Percentiles rank a stretch among this genome's conserved stretches.
phyloP scores from a whole-genome alignment of 805 yeast genomes.

The Hemisphaericaspora nanyangensis region DNA sequence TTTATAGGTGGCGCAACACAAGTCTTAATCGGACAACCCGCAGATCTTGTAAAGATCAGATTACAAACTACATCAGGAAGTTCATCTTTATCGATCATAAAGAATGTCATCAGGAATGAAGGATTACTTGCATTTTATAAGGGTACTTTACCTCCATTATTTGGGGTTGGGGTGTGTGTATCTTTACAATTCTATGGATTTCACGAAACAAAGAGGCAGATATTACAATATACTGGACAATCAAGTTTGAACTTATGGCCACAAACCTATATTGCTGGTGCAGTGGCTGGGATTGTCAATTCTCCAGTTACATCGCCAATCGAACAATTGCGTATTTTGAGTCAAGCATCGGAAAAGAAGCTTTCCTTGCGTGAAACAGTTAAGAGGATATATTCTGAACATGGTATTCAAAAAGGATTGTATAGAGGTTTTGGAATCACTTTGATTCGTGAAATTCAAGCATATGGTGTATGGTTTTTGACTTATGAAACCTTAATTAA shows the following conservation, averaged over 20 bases:
- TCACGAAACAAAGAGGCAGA: conserved; percentile 62
- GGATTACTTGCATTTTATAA: conserved; percentile 42
- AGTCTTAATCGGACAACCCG: conserved; percentile 45
- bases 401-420: conserved; percentile 48
- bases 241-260: conserved; percentile 45
- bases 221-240: conserved; percentile 27
- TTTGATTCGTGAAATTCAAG: conserved; percentile 58
- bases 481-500: conserved; percentile 57
- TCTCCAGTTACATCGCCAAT: conserved; percentile 62
- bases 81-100: conserved; percentile 30
- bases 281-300: conserved; percentile 63
- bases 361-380: conserved; percentile 34
- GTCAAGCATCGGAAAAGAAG: conserved; percentile 44
- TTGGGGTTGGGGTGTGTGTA: conserved; percentile 58
- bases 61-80: conserved; percentile 34
- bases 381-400: conserved; percentile 31
- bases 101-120: conserved; percentile 36
- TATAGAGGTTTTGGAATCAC: conserved; percentile 57
- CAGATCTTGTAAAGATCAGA: conserved; percentile 41
- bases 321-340: conserved; percentile 60
- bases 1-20: conserved; percentile 46
- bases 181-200: conserved; percentile 69
- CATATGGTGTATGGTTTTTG: conserved; percentile 72
- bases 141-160: conserved; percentile 42
- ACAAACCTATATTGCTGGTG: conserved; percentile 61